Conservation (phyloP, 1,139 yeast species). For the Yamadazyma taylorii region DNA sequence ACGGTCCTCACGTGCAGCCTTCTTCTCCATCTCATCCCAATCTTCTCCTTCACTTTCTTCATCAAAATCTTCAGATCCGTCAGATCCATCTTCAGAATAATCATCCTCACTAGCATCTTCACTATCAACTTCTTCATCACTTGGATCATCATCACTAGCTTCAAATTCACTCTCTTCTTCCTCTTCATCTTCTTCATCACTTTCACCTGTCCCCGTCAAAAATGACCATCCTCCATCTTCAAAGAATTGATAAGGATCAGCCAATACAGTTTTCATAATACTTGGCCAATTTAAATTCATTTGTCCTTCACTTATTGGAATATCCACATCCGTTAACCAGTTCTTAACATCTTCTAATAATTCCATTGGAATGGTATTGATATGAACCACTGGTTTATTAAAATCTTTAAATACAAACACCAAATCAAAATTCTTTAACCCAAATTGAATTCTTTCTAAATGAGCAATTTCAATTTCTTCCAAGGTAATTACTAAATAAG, state of each 20-base stretch:
- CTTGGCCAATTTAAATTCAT: conserved; percentile 95
- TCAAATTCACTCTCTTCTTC: conserved; percentile 62
- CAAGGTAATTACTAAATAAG: conserved; percentile 86
- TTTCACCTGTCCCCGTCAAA: conserved; percentile 71
- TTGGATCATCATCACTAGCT: conserved; percentile 65
- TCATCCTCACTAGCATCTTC: conserved; percentile 56
- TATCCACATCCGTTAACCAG: conserved; percentile 95
- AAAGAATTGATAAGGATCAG: conserved; percentile 94
- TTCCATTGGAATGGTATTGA: conserved; percentile 93
- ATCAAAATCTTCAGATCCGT: conserved; percentile 39
- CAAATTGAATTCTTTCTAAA: conserved; percentile 95
- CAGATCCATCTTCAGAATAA: conserved; percentile 36
- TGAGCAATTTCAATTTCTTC: conserved; percentile 94
- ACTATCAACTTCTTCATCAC: conserved; percentile 70
- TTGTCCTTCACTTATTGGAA: conserved; percentile 92
- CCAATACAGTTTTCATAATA: conserved; percentile 89
- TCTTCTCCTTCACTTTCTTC: conserved; percentile 64
- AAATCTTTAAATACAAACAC: conserved; percentile 95
- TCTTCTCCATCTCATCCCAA: conserved; percentile 73
- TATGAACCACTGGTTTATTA: conserved; percentile 81
- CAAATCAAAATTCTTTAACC: conserved; percentile 91
- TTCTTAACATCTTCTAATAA: conserved; percentile 89
- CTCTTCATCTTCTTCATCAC: conserved; percentile 61
- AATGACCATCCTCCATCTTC: conserved; percentile 96
- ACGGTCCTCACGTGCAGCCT: conserved; percentile 56